A percentile compares a stretch with the other conserved stretches of the same genome.
Evolutionary conservation across 2,329 filamentous ascomycete genomes (phyloP).

Genomic region (Cadophora luteo-olivacea): DNA sequence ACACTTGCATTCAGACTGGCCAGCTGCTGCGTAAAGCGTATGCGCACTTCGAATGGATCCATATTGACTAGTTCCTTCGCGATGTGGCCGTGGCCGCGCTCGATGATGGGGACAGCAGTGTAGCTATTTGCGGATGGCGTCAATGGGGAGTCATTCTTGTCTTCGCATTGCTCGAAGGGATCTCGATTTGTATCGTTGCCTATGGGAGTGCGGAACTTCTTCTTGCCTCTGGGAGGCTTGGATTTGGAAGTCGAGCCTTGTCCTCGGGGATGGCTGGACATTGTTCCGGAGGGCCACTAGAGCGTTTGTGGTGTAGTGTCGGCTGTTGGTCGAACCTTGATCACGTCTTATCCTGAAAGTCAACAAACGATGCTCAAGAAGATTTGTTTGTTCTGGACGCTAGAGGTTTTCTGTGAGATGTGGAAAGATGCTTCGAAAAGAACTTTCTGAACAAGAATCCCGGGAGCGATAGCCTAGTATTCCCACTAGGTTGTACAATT

Average conservation of each 20-base stretch:
- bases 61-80: slow-evolving; percentile 30
- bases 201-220: background rate
- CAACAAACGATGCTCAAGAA: background rate
- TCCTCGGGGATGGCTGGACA: slow-evolving; percentile 6
- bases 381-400: background rate
- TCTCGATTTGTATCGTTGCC: background rate
- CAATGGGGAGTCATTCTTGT: background rate
- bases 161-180: background rate
- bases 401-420: no score
- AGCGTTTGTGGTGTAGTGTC: background rate
- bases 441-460: background rate
- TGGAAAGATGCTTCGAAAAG: background rate
- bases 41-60: slow-evolving; percentile 95
- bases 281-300: slow-evolving; percentile 5
- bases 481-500: no score
- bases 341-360: background rate
- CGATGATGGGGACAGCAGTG: slow-evolving; percentile 18
- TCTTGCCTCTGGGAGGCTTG: background rate
- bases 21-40: slow-evolving; percentile 92
- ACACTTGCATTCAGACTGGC: slow-evolving; percentile 91
- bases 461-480: no score
- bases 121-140: slow-evolving; percentile 3
- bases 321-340: background rate
- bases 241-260: slow-evolving; percentile 4
- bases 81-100: slow-evolving; percentile 20